Base-by-base conservation (phyloP, 140 eudicot genomes). In the Anethum foeniculum region DNA sequence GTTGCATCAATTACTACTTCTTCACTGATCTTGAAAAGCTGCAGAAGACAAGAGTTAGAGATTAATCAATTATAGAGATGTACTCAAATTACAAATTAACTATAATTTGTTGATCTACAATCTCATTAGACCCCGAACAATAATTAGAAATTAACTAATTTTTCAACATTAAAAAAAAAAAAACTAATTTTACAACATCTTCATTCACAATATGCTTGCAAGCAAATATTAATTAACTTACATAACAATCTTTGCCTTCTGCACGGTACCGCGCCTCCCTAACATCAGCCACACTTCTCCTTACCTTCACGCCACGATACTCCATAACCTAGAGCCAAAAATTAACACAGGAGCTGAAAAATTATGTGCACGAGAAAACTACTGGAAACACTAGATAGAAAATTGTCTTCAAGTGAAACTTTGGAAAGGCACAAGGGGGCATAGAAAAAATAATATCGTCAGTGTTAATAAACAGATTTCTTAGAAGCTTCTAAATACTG, bases 211-310 rank as follows among this genome's bases (percentile, higher is more conserved):
- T n/a, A 49, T 14, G 21, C 39, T 14, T 19, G 54, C 62, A 47
- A 25, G 64, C 14, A 19, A 2, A 47, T 43, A 28, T 21, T 10
- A 47, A 15, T 48, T 49, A 16, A 89, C 98, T 94, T 75, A 94
- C 98, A 84, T 94, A 94, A 74, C 98, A 94, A 83, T 94, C 98
- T 83, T 94, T 94, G 79, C 97, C 94, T 80, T 94, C 97, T 56
- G 60, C 81, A 2, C 82, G 84, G 78, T 94, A 94, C n/a, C 85
- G 94, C 68, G 83, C 85, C 86, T 92, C 98, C 88, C 98, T 90
- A 43, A 92, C 80, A 86, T 94, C 97, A 54, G 96, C 97, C 77
- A 94, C 90, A 81, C 91, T 90, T 12, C 90, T 88, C 81, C 98
- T 87, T 67, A 94, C 97, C 81, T 88, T 92, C 89, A 92, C 97